Evolutionary conservation across 768 basidiomycete genomes (phyloP), one percentile per base, ranked within the genome.

Genomic region (Leccinellum albellum): DNA sequence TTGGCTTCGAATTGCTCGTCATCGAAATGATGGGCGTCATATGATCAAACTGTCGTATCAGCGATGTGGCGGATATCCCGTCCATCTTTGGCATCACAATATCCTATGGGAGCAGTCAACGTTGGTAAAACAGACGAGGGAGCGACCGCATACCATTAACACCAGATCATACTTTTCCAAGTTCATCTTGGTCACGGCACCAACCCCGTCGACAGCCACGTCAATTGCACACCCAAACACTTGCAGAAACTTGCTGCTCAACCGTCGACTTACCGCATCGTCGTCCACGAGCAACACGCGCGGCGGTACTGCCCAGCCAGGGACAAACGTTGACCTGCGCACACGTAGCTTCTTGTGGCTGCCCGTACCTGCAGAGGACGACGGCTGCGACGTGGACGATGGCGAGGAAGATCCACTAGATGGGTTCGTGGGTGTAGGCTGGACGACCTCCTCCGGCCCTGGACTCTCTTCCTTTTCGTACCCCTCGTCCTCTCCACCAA

Each of bases 1-100:
- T 88, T 26, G 94, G 94, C 64, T 92, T 89, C 54, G 91, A 92
- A 71, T 94, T 96, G 66, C 86, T 88, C 52, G 95, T 98, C 96
- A 98, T 98, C 23, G 94, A 96, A 62, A 98, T 97, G 70, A 98
- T 98, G 5, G 96, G 96, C 42, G 95, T 97, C 77, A 87, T 88
- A 56, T 86, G 85, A 75, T 98, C 94, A 69, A 98, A 98, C 74
- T 94, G 91, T 17, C 96, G 82, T 63, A 98, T 97, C 64, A 98
- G 73, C 56, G 87, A 92, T 35, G 96, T 98, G 10, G 96, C 96
- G 3, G 88, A 87, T 26, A 94, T 85, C 28, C 94, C 93, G 60
- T 94, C 87, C 64, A 91, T 75, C 69, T 89, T 88, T 3, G 89
- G 87, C 89, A 98, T 96, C 57, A 97, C 91, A 59, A 98, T 97